Conservation (phyloP, 257 asterid species). For the Orobanche coerulescens region DNA sequence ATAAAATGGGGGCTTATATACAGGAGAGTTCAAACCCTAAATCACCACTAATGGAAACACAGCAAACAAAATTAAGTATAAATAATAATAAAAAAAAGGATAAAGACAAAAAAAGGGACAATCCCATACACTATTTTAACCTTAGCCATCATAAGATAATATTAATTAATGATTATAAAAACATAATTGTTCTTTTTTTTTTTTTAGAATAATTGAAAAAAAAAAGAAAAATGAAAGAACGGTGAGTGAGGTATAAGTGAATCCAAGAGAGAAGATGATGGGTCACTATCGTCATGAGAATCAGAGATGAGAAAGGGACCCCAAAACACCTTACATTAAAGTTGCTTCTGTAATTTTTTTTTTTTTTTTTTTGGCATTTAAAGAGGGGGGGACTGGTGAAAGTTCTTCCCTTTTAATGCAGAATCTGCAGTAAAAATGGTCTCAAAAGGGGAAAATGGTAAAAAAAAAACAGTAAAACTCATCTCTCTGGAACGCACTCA, state of each 20-base stretch:
- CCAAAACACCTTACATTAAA: conserved; percentile 6
- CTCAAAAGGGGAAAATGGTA: conserved; percentile 18
- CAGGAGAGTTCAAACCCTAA: conserved; percentile 23
- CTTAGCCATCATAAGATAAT: too few relatives aligned
- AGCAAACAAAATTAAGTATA: too few relatives aligned
- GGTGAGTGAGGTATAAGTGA: conserved; percentile 18
- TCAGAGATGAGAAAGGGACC: conserved; percentile 53
- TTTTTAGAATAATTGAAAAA: background rate
- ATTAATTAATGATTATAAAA: background rate
- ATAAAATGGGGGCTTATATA: background rate
- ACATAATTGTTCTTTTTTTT: background rate
- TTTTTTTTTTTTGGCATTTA: conserved; percentile 15
- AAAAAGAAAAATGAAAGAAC: conserved; percentile 16
- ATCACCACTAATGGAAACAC: background rate
- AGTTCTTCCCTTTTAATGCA: conserved; percentile 20
- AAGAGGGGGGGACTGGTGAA: conserved; percentile 15
- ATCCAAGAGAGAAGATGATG: conserved; percentile 30
- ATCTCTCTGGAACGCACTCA: conserved; percentile 17
- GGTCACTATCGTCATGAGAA: conserved; percentile 58
- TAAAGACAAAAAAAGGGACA: conserved; percentile 3
- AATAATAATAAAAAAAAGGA: background rate
- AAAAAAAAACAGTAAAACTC: conserved; percentile 22
- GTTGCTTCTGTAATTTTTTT: background rate
- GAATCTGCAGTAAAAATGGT: conserved; percentile 19
- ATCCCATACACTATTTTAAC: background rate